phyloP scores from a whole-genome alignment of 768 basidiomycete genomes.

The Suillus spraguei region DNA sequence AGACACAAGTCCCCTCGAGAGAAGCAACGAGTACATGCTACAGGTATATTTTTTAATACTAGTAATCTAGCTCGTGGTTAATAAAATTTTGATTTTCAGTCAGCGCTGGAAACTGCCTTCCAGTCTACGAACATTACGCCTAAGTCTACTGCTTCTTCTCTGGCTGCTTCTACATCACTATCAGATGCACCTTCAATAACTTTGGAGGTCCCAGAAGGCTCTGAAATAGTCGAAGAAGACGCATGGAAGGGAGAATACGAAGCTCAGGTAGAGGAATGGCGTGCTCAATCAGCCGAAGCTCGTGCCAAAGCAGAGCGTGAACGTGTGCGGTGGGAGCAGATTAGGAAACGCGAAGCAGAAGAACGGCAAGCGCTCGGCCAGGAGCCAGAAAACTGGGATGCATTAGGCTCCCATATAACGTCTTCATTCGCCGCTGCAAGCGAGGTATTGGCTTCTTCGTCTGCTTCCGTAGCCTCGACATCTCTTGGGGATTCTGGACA shows the following conservation, averaged over 20 bases:
- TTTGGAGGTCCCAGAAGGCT: not conserved
- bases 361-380: slow-evolving; percentile 43
- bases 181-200: slow-evolving; percentile 4
- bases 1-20: slow-evolving; percentile 26
- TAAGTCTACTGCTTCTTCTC: slow-evolving; percentile 12
- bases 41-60: slow-evolving; percentile 18
- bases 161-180: slow-evolving; percentile 6
- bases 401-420: slow-evolving; percentile 28
- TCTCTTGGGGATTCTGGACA: slow-evolving; percentile 42
- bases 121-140: slow-evolving; percentile 26
- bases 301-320: slow-evolving; percentile 76
- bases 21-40: slow-evolving; percentile 28
- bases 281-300: slow-evolving; percentile 67
- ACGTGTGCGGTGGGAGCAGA: slow-evolving; percentile 70
- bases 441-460: slow-evolving; percentile 25
- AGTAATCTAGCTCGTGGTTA: not conserved
- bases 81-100: slow-evolving; percentile 15
- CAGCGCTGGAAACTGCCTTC: slow-evolving; percentile 30
- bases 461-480: slow-evolving; percentile 22
- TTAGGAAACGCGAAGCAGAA: slow-evolving; percentile 46
- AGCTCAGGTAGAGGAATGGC: slow-evolving; percentile 68
- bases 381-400: slow-evolving; percentile 22
- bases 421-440: slow-evolving; percentile 6
- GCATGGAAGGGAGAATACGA: slow-evolving; percentile 73
- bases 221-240: slow-evolving; percentile 35